Evolutionary conservation across 441 rosid species (phyloP).

Genomic region (Populus hybrid): DNA sequence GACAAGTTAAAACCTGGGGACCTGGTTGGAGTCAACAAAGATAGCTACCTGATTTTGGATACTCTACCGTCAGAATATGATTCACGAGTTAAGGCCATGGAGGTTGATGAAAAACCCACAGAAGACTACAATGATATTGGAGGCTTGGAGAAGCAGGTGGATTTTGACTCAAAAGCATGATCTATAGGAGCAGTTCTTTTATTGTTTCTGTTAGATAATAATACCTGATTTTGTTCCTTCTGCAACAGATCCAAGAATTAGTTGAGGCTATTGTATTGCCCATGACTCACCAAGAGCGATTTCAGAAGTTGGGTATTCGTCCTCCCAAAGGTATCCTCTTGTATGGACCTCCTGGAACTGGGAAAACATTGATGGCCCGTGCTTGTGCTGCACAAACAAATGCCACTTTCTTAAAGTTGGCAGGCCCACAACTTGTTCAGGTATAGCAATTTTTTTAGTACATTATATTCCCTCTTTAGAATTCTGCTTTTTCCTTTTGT

Average conservation of each 20-base stretch:
- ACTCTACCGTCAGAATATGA: slow-evolving; percentile 96
- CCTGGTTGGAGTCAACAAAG: slow-evolving; percentile 97
- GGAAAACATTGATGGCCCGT: slow-evolving; percentile 97
- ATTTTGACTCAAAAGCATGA: not conserved
- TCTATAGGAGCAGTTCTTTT: not conserved
- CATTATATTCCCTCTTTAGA: not conserved
- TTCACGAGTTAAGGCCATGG: slow-evolving; percentile 97
- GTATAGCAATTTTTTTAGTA: slow-evolving; percentile 30
- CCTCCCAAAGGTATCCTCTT: slow-evolving; percentile 97
- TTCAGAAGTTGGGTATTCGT: slow-evolving; percentile 87
- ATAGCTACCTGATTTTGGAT: slow-evolving; percentile 90
- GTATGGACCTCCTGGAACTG: slow-evolving; percentile 98
- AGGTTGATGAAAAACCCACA: slow-evolving; percentile 96
- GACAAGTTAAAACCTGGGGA: slow-evolving; percentile 95
- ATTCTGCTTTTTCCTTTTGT: not conserved
- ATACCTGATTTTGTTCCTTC: not conserved
- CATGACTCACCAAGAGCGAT: slow-evolving; percentile 93
- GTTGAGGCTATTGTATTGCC: slow-evolving; percentile 99
- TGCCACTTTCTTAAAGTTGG: slow-evolving; percentile 92
- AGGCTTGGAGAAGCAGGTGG: slow-evolving; percentile 62
- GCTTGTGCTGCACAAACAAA: slow-evolving; percentile 99
- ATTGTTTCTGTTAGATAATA: not conserved
- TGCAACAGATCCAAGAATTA: slow-evolving; percentile 87
- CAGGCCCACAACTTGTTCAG: slow-evolving; percentile 98
- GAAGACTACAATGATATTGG: slow-evolving; percentile 98